These are phyloP conservation scores for Zygoascus bituminiphila DNA, from an alignment of 805 yeast species.

Conservation along the genomic window DNA sequence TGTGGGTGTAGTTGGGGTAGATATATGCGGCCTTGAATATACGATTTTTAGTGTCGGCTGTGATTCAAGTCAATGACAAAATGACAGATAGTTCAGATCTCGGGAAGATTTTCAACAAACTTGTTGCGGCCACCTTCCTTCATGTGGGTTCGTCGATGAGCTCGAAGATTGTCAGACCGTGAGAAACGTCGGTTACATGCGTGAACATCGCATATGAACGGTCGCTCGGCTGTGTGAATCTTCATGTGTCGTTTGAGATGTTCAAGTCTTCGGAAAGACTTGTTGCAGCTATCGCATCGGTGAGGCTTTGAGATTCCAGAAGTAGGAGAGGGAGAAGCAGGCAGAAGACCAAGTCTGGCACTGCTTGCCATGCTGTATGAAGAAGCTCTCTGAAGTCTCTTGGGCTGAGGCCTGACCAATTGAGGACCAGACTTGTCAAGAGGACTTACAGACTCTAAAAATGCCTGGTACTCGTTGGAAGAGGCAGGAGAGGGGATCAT, in stretches of 20 bases:
- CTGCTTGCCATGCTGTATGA: neutral
- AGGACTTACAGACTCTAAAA: neutral
- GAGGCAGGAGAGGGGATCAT: slow-evolving; percentile 1
- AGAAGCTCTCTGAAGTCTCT: neutral
- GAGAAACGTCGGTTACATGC: slow-evolving; percentile 59
- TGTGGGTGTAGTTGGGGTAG: neutral
- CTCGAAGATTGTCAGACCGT: slow-evolving; percentile 70
- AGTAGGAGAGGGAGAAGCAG: neutral
- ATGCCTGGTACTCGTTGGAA: neutral
- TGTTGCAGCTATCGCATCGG: slow-evolving; percentile 30
- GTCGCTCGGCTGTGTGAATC: slow-evolving; percentile 73
- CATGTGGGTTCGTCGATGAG: slow-evolving; percentile 65
- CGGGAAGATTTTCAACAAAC: slow-evolving; percentile 30
- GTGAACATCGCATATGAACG: slow-evolving; percentile 51
- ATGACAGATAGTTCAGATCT: no score
- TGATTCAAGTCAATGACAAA: no score
- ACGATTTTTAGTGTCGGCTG: neutral
- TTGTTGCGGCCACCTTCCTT: slow-evolving; percentile 35
- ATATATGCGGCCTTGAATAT: neutral
- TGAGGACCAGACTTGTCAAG: neutral
- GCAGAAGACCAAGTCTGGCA: neutral
- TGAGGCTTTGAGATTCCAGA: neutral
- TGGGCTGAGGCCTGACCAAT: neutral
- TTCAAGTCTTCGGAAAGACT: slow-evolving; percentile 34
- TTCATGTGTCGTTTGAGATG: slow-evolving; percentile 49